phyloP scores from a whole-genome alignment of 177 flowering plant genomes.

The Telopea speciosissima region DNA sequence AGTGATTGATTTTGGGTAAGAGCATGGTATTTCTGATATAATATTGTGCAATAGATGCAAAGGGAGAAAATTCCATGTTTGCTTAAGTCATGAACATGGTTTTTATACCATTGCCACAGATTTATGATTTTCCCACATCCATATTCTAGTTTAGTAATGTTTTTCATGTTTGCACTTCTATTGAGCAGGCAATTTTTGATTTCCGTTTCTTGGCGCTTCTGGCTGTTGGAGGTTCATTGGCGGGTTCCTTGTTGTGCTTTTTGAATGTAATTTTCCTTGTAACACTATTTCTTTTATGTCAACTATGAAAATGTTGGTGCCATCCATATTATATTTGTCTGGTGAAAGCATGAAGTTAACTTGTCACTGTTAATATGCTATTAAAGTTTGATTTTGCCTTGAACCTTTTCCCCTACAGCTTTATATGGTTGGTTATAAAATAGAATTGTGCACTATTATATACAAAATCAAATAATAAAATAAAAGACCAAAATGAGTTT shows the following conservation, averaged over 20 bases:
- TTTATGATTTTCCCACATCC: not conserved
- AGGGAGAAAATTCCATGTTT: not conserved
- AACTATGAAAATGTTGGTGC: not conserved
- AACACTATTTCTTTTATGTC: not conserved
- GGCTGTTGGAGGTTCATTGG: conserved; percentile 3
- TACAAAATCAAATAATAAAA: too few relatives aligned
- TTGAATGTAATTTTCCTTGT: not conserved
- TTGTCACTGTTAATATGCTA: not conserved
- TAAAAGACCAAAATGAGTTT: not conserved
- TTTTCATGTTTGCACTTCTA: not conserved
- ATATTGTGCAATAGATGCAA: too few relatives aligned
- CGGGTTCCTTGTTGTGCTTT: not conserved
- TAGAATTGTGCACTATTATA: not conserved
- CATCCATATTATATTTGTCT: not conserved
- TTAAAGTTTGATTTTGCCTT: not conserved
- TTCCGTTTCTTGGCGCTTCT: not conserved
- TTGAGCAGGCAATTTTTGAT: conserved; percentile 1
- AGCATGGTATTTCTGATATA: too few relatives aligned
- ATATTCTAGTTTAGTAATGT: not conserved
- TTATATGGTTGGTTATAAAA: not conserved
- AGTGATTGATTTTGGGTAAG: too few relatives aligned
- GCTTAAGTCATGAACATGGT: not conserved
- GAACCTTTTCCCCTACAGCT: not conserved
- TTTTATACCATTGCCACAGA: not conserved
- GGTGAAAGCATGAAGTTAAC: not conserved